A percentile compares a stretch with the other conserved stretches of the same genome.
These are phyloP conservation scores for Chamaenerion angustifolium DNA, from an alignment of 345 rosid genomes.

Conservation along the genomic window DNA sequence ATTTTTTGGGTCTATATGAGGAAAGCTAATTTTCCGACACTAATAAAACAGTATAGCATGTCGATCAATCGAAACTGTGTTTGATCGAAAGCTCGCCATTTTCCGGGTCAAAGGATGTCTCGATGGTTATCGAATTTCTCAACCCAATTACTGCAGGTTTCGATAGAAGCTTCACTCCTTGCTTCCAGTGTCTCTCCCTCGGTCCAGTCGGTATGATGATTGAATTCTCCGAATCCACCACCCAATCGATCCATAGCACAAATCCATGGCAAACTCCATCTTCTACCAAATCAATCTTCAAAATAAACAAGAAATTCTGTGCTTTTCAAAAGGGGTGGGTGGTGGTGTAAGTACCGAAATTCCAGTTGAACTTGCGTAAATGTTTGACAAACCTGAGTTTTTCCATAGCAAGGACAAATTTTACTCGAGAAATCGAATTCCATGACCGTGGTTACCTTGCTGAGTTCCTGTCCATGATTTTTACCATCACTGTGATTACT, in stretches of 20 bases:
- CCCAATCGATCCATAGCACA: constrained; percentile 90
- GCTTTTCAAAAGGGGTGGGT: too few relatives aligned
- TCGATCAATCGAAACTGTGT: constrained; percentile 11
- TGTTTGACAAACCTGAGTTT: constrained; percentile 34
- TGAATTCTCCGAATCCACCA: constrained; percentile 48
- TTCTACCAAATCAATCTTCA: constrained; percentile 47
- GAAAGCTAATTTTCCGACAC: too few relatives aligned
- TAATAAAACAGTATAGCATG: too few relatives aligned
- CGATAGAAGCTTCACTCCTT: constrained; percentile 79
- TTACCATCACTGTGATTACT: too few relatives aligned
- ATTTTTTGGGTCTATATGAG: too few relatives aligned
- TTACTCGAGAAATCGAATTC: constrained; percentile 64
- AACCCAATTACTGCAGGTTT: constrained; percentile 38
- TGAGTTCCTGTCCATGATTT: constrained; percentile 42
- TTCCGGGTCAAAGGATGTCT: constrained; percentile 54
- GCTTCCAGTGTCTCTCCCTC: constrained; percentile 65
- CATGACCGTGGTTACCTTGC: constrained; percentile 43
- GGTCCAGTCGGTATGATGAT: constrained; percentile 57
- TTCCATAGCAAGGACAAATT: constrained; percentile 47
- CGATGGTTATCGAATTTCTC: constrained; percentile 17
- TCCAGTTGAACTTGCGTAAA: too few relatives aligned
- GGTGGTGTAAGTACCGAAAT: too few relatives aligned
- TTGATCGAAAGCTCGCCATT: constrained; percentile 44
- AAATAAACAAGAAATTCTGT: not conserved
- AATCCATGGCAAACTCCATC: constrained; percentile 74